phyloP scores from a whole-genome alignment of 1,139 yeast genomes.

The Kodamaea plutei region DNA sequence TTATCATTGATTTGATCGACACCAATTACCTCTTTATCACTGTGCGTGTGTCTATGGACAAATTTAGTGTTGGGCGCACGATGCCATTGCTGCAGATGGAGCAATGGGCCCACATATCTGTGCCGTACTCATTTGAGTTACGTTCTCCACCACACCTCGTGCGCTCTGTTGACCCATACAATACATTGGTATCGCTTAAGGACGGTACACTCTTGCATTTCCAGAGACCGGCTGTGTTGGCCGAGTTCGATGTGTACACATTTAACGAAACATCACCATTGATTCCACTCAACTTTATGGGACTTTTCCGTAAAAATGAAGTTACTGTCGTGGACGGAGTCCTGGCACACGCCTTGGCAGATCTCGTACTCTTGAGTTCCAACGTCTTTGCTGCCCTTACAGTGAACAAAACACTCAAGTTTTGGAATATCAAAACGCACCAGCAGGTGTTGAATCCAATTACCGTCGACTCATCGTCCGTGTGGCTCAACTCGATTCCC shows the following conservation, averaged over 20 bases:
- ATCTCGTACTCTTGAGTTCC: slow-evolving; percentile 16
- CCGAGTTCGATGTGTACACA: slow-evolving; percentile 46
- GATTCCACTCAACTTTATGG: slow-evolving; percentile 32
- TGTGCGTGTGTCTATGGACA: slow-evolving; percentile 25
- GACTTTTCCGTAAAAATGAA: slow-evolving; percentile 18
- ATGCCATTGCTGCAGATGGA: slow-evolving; percentile 28
- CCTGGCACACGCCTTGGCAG: slow-evolving; percentile 32
- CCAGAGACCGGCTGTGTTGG: slow-evolving; percentile 30
- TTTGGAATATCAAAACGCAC: slow-evolving; percentile 52
- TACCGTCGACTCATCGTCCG: slow-evolving; percentile 12
- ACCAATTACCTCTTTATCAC: slow-evolving; percentile 30
- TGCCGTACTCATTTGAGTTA: slow-evolving; percentile 73
- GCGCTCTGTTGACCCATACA: slow-evolving; percentile 39
- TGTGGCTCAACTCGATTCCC: slow-evolving; percentile 33
- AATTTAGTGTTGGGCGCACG: slow-evolving; percentile 22
- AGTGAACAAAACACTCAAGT: slow-evolving; percentile 45
- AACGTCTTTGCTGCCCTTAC: slow-evolving; percentile 25
- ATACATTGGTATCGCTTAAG: slow-evolving; percentile 52
- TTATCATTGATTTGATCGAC: slow-evolving; percentile 21
- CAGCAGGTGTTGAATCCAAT: slow-evolving; percentile 16
- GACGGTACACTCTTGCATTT: slow-evolving; percentile 71
- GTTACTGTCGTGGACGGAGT: slow-evolving; percentile 25
- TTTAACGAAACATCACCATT: slow-evolving; percentile 58
- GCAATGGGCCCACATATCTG: slow-evolving; percentile 61
- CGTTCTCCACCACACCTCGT: slow-evolving; percentile 55